These are phyloP conservation scores for Lizanozyma gosingica DNA, from an alignment of 1,139 yeast species.

Conservation along the genomic window DNA sequence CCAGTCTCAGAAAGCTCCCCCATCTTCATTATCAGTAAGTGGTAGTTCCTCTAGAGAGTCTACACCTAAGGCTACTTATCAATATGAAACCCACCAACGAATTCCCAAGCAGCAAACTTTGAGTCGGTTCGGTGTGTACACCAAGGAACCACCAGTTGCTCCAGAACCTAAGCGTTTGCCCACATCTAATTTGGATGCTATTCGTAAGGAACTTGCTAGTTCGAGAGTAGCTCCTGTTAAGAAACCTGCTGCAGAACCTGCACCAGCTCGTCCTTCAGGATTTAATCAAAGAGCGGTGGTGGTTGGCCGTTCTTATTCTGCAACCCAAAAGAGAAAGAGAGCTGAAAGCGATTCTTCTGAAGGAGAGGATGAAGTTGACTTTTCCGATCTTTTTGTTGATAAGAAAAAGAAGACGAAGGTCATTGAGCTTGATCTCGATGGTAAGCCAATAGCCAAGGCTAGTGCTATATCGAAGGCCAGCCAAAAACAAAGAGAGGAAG, in stretches of 20 bases:
- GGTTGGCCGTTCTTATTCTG: constrained; percentile 31
- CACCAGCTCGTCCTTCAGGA: constrained; percentile 1
- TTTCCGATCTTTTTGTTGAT: constrained; percentile 34
- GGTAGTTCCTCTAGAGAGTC: constrained; percentile 4
- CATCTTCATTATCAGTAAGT: constrained; percentile 14
- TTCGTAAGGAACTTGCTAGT: constrained; percentile 27
- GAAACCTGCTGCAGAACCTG: constrained; percentile 4
- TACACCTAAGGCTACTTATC: constrained; percentile 18
- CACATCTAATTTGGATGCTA: constrained; percentile 30
- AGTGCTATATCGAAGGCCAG: constrained; percentile 12
- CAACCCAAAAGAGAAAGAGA: constrained; percentile 15
- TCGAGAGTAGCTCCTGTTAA: constrained; percentile 10
- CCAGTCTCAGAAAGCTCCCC: constrained; percentile 4
- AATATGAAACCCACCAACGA: constrained; percentile 16
- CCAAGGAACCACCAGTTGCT: constrained; percentile 30
- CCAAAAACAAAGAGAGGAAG: constrained; percentile 56
- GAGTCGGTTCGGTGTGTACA: constrained; percentile 36
- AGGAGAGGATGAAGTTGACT: constrained; percentile 27
- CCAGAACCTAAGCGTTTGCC: constrained; percentile 28
- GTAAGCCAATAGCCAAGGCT: constrained; percentile 20
- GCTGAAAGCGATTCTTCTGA: constrained; percentile 25
- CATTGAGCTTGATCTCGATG: constrained; percentile 30
- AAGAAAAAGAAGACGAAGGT: constrained; percentile 27
- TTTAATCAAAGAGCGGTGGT: constrained; percentile 5
- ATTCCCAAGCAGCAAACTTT: constrained; percentile 39